Conservation (phyloP, 805 yeast species). For the Candida yuanshanica region DNA sequence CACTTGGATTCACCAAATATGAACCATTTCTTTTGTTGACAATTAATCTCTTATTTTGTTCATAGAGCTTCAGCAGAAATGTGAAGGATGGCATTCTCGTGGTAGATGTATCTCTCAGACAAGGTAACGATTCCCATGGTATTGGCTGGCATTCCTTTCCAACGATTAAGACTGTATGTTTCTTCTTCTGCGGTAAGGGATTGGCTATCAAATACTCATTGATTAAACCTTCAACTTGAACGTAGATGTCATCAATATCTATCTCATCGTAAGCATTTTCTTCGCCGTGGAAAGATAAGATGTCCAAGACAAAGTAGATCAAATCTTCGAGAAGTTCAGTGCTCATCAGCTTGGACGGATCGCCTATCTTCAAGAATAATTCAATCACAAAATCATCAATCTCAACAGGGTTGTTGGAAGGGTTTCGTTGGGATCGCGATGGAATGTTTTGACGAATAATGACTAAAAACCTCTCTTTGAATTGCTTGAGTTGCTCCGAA, state of each 20-base stretch:
- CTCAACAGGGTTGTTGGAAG: slow-evolving; percentile 22
- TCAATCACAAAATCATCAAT: slow-evolving; percentile 53
- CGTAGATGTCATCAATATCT: slow-evolving; percentile 49
- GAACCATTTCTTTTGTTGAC: slow-evolving; percentile 34
- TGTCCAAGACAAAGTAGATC: slow-evolving; percentile 55
- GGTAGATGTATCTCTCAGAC: slow-evolving; percentile 47
- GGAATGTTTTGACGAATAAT: slow-evolving; percentile 44
- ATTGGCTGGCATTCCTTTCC: slow-evolving; percentile 59
- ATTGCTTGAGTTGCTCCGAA: slow-evolving; percentile 22
- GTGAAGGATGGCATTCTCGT: slow-evolving; percentile 71
- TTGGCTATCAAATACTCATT: slow-evolving; percentile 24
- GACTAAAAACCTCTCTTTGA: slow-evolving; percentile 32
- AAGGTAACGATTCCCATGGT: slow-evolving; percentile 87
- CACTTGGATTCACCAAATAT: slow-evolving; percentile 76
- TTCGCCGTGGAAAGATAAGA: slow-evolving; percentile 57
- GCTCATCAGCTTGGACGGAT: slow-evolving; percentile 24
- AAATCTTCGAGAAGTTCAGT: slow-evolving; percentile 54
- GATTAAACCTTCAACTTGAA: slow-evolving; percentile 45
- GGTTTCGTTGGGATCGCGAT: slow-evolving; percentile 38
- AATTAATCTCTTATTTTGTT: slow-evolving; percentile 13
- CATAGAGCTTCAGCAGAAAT: slow-evolving; percentile 35
- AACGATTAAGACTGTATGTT: slow-evolving; percentile 66
- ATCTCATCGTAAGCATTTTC: slow-evolving; percentile 60
- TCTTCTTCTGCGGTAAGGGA: slow-evolving; percentile 10
- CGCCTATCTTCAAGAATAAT: slow-evolving; percentile 44